A percentile compares a stretch with the other conserved stretches of the same genome.
phyloP scores from a whole-genome alignment of 495 filamentous ascomycete species.

The Neurospora pannonica region DNA sequence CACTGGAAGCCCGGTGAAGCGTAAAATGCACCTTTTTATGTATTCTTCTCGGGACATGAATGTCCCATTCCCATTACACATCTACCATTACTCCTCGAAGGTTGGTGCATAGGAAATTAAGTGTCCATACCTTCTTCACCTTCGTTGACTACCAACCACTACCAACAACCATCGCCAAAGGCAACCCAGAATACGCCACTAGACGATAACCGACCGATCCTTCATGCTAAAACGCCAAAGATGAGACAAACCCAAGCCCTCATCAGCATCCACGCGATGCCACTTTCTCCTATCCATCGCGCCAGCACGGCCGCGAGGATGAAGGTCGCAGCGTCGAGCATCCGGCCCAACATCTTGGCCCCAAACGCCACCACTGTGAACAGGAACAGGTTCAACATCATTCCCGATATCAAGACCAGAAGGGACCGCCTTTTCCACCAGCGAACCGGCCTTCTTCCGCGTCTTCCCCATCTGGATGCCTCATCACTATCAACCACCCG shows the following conservation, averaged over 20 bases:
- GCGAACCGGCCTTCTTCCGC: neutral
- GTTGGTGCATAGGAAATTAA: neutral
- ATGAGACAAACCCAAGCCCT: neutral
- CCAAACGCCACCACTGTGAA: neutral
- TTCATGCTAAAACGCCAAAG: neutral
- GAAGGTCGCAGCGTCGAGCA: neutral
- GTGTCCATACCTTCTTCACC: too few relatives aligned
- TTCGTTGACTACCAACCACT: neutral
- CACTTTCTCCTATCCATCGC: neutral
- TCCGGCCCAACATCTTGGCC: neutral
- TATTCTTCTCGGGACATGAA: neutral
- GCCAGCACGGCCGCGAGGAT: neutral
- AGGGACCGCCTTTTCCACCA: neutral
- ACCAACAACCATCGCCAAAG: neutral
- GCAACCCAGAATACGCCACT: neutral
- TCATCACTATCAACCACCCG: neutral
- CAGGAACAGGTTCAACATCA: neutral
- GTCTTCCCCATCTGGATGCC: neutral
- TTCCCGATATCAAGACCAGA: neutral
- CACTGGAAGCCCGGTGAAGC: neutral
- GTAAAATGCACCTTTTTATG: neutral
- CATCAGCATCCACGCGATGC: neutral
- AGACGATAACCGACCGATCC: neutral
- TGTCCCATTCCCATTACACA: neutral
- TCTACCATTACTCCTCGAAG: neutral